Conservation (phyloP, 441 rosid genomes). For the Codiaeum variegatum region DNA sequence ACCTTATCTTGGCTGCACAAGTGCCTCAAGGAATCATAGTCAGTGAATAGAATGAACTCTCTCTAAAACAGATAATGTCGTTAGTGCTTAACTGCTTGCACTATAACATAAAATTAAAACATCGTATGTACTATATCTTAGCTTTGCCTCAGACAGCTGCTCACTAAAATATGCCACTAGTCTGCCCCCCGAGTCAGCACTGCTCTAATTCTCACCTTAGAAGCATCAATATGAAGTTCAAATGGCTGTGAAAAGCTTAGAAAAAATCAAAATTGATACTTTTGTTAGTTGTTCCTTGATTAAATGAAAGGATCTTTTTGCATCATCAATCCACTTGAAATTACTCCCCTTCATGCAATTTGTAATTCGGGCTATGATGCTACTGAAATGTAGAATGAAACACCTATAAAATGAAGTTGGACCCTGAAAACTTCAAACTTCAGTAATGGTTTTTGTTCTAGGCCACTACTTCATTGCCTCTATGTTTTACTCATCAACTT, state of each 20-base stretch:
- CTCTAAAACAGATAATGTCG: slow-evolving; percentile 4
- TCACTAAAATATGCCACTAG: background rate
- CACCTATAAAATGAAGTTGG: background rate
- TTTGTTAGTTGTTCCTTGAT: too few relatives aligned
- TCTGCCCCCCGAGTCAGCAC: too few relatives aligned
- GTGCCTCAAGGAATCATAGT: too few relatives aligned
- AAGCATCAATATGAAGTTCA: background rate
- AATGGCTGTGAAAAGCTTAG: too few relatives aligned
- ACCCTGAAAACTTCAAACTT: background rate
- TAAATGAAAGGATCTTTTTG: background rate
- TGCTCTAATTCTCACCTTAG: too few relatives aligned
- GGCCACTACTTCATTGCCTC: too few relatives aligned
- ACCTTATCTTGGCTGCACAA: too few relatives aligned
- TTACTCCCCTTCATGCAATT: background rate
- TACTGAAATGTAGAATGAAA: background rate
- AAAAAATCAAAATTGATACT: background rate
- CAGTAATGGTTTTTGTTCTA: background rate
- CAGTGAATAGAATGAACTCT: background rate
- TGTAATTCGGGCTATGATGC: background rate
- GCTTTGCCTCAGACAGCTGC: background rate
- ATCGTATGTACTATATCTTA: background rate
- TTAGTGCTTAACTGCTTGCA: slow-evolving; percentile 9
- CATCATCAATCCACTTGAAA: background rate
- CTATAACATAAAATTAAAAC: slow-evolving; percentile 3
- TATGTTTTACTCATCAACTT: too few relatives aligned